Conservation (phyloP, 2,329 filamentous ascomycete genomes). For the Sporothrix mexicana region DNA sequence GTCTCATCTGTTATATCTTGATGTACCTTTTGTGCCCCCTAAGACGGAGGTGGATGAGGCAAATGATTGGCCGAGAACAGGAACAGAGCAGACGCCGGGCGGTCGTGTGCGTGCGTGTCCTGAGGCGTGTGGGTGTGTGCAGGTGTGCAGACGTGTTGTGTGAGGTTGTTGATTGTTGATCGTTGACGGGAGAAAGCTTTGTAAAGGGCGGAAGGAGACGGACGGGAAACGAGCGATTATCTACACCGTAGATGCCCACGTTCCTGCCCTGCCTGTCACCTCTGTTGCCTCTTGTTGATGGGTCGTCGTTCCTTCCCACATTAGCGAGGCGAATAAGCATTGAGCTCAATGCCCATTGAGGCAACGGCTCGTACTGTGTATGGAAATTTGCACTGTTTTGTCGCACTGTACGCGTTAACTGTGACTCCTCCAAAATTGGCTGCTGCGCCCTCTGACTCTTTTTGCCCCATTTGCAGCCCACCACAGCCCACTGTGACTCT, state of each 20-base stretch:
- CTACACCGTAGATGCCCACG: neutral
- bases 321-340: slow-evolving; percentile 30
- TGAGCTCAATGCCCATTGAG: slow-evolving; percentile 2
- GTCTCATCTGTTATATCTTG: slow-evolving; percentile 4
- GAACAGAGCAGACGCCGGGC: neutral
- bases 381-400: neutral
- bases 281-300: slow-evolving; percentile 4
- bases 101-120: slow-evolving; percentile 12
- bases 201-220: neutral
- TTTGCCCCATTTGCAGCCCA: neutral
- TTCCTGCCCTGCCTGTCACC: slow-evolving; percentile 3
- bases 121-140: neutral
- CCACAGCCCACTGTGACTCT: neutral
- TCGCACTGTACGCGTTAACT: neutral
- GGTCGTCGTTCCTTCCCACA: slow-evolving; percentile 20
- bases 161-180: neutral
- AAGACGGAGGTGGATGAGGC: neutral
- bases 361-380: neutral
- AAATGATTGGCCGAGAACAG: neutral
- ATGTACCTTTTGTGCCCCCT: neutral
- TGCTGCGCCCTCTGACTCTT: slow-evolving; percentile 18
- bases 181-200: neutral
- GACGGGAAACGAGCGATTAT: neutral
- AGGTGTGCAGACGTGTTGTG: neutral
- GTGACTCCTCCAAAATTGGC: slow-evolving; percentile 12